Evolutionary conservation across 805 yeast species (phyloP).

Genomic region (Jamesozyma jinghongensis): DNA sequence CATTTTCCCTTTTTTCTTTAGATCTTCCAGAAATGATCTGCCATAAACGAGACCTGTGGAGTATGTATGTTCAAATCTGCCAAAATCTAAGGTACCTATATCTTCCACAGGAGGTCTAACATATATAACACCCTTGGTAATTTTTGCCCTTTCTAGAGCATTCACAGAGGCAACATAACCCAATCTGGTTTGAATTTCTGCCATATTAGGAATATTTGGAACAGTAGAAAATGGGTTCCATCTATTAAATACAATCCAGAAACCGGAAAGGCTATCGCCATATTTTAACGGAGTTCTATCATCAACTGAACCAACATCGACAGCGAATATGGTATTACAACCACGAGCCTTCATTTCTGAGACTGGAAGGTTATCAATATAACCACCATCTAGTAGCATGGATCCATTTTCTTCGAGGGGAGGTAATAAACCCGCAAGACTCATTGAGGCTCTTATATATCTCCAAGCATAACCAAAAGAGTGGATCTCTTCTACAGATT

Average conservation of each 20-base stretch:
- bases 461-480: conserved; percentile 92
- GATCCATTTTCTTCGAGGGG: conserved; percentile 77
- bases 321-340: conserved; percentile 79
- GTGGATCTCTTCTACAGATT: conserved; percentile 91
- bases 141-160: conserved; percentile 82
- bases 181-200: conserved; percentile 85
- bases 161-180: conserved; percentile 94
- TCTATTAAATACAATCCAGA: conserved; percentile 80
- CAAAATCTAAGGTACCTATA: conserved; percentile 87
- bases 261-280: conserved; percentile 88
- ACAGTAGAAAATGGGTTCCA: conserved; percentile 83
- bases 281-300: conserved; percentile 83
- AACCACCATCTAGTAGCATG: conserved; percentile 94
- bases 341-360: conserved; percentile 86
- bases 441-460: conserved; percentile 92
- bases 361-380: conserved; percentile 88
- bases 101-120: conserved; percentile 90
- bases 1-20: conserved; percentile 45
- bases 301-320: conserved; percentile 93
- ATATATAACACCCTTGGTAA: conserved; percentile 75
- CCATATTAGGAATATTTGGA: conserved; percentile 88
- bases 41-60: conserved; percentile 74
- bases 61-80: conserved; percentile 82
- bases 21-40: conserved; percentile 41
- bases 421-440: conserved; percentile 87